A percentile compares a stretch with the other conserved stretches of the same genome.
Evolutionary conservation across 2,329 filamentous ascomycete species (phyloP).

Genomic region (Arthroderma uncinatum): DNA sequence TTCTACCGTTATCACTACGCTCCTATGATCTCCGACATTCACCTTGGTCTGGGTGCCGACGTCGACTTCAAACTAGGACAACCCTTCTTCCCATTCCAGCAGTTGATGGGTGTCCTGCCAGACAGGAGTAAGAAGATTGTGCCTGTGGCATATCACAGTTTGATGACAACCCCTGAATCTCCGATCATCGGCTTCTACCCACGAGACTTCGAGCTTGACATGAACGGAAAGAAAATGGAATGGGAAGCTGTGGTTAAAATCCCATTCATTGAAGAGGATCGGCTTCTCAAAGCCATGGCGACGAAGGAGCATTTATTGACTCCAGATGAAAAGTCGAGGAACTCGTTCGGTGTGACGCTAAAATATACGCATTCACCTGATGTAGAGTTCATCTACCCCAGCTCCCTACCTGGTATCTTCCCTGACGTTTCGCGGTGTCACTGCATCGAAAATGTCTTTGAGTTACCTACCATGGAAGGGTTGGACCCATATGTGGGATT

Average conservation of each 20-base stretch:
- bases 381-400: slow-evolving; percentile 71
- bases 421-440: slow-evolving; percentile 77
- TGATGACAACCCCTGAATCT: slow-evolving; percentile 84
- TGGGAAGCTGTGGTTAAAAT: slow-evolving; percentile 99
- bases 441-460: slow-evolving; percentile 93
- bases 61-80: slow-evolving; percentile 89
- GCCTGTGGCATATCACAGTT: slow-evolving; percentile 68
- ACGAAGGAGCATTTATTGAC: slow-evolving; percentile 69
- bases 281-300: slow-evolving; percentile 74
- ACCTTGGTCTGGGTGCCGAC: slow-evolving; percentile 73
- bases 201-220: slow-evolving; percentile 90
- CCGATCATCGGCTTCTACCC: slow-evolving; percentile 98
- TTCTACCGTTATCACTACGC: slow-evolving; percentile 96
- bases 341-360: slow-evolving; percentile 80
- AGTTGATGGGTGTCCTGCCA: slow-evolving; percentile 94
- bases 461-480: slow-evolving; percentile 83
- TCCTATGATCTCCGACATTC: slow-evolving; percentile 92
- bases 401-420: slow-evolving; percentile 78
- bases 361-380: slow-evolving; percentile 82
- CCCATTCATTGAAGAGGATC: slow-evolving; percentile 89
- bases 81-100: slow-evolving; percentile 88
- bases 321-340: slow-evolving; percentile 67
- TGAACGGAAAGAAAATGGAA: slow-evolving; percentile 99
- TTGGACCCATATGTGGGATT: slow-evolving; percentile 75
- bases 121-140: slow-evolving; percentile 97